A percentile compares a stretch with the other conserved stretches of the same genome.
Evolutionary conservation across 208 protist species (phyloP).

Genomic region (Wallacemonas collosoma): DNA sequence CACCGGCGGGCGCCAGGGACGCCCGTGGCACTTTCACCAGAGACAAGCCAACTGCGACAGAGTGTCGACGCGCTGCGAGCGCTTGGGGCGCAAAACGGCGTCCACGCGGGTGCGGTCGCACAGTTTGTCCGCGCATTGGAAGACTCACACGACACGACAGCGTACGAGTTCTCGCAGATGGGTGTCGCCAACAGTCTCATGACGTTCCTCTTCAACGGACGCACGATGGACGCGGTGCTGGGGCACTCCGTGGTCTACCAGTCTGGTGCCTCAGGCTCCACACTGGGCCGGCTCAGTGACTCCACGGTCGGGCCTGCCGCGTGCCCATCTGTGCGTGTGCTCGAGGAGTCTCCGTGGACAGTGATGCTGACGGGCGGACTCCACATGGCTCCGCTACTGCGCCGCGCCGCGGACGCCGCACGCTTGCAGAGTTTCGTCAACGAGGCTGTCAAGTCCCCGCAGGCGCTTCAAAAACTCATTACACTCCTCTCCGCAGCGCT

Average conservation of each 20-base stretch:
- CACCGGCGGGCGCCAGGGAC: background rate
- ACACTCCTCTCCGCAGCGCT: constrained; percentile 50
- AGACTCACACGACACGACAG: constrained; percentile 35
- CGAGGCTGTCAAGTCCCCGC: constrained; percentile 31
- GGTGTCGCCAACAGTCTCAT: constrained; percentile 39
- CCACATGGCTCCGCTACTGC: constrained; percentile 47
- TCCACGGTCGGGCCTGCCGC: background rate
- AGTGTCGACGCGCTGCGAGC: constrained; percentile 15
- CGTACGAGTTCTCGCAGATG: constrained; percentile 54
- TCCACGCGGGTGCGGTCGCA: constrained; percentile 28
- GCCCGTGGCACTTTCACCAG: background rate
- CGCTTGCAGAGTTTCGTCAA: constrained; percentile 53
- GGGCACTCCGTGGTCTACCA: constrained; percentile 28
- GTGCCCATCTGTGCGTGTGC: constrained; percentile 22
- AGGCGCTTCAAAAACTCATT: constrained; percentile 51
- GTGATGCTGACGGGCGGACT: constrained; percentile 48
- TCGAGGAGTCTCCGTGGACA: constrained; percentile 36
- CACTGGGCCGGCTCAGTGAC: constrained; percentile 15
- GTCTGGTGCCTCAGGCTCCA: constrained; percentile 40
- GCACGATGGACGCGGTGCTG: constrained; percentile 32
- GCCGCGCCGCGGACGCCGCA: constrained; percentile 33
- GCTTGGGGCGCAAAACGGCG: constrained; percentile 7
- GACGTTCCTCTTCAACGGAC: constrained; percentile 44
- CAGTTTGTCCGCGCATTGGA: constrained; percentile 39
- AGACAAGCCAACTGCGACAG: constrained; percentile 5